These are phyloP conservation scores for Penicillium subrubescens DNA, from an alignment of 495 filamentous ascomycete genomes.

Conservation along the genomic window DNA sequence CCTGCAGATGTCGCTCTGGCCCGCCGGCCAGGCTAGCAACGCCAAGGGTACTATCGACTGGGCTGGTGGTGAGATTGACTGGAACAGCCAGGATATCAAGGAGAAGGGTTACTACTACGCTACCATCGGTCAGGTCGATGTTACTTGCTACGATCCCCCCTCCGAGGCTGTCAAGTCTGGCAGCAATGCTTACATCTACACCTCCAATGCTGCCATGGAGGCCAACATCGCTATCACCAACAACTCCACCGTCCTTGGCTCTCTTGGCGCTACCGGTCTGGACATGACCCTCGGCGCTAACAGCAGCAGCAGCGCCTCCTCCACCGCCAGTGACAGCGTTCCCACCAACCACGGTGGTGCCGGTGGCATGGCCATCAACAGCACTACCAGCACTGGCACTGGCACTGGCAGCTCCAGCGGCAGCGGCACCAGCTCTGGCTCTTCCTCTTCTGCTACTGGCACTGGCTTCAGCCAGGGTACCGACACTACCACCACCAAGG, in stretches of 20 bases:
- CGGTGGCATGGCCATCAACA: constrained; percentile 14
- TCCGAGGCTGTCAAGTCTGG: constrained; percentile 60
- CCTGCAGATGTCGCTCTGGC: constrained; percentile 94
- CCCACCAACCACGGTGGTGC: constrained; percentile 34
- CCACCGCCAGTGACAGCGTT: constrained; percentile 36
- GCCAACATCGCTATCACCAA: constrained; percentile 73
- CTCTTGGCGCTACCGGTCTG: constrained; percentile 73
- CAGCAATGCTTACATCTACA: constrained; percentile 74
- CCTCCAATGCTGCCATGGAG: constrained; percentile 64
- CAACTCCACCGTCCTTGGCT: constrained; percentile 76
- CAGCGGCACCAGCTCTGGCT: constrained; percentile 22
- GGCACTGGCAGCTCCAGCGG: constrained; percentile 31
- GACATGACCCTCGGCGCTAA: constrained; percentile 59
- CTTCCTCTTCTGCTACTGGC: constrained; percentile 13
- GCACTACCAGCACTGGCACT: constrained; percentile 20
- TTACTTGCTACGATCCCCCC: constrained; percentile 82
- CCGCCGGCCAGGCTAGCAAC: constrained; percentile 79
- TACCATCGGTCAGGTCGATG: constrained; percentile 70
- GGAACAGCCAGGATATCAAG: constrained; percentile 81
- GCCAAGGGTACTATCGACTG: constrained; percentile 83
- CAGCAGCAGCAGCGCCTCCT: constrained; percentile 22
- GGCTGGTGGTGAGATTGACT: constrained; percentile 89
- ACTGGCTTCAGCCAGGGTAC: constrained; percentile 31
- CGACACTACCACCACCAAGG: constrained; percentile 19
- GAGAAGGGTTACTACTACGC: constrained; percentile 87